These are phyloP conservation scores for Botrytis paeoniae DNA, from an alignment of 2,329 filamentous ascomycete genomes.

Conservation along the genomic window DNA sequence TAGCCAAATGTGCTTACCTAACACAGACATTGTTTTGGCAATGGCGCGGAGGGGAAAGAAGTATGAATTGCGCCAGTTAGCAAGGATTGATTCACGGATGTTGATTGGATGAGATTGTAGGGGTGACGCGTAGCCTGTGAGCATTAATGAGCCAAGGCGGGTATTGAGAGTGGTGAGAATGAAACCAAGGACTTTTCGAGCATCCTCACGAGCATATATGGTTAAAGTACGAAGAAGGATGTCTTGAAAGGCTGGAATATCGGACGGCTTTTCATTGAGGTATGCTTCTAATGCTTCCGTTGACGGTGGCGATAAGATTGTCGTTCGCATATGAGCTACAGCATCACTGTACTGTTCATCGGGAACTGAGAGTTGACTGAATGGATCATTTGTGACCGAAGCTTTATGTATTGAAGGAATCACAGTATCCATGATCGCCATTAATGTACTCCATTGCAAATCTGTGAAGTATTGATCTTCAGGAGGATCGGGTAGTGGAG, in stretches of 20 bases:
- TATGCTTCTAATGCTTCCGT: conserved; percentile 49
- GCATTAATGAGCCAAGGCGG: conserved; percentile 57
- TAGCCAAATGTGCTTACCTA: conserved; percentile 46
- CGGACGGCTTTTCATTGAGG: conserved; percentile 50
- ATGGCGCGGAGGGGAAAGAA: conserved; percentile 54
- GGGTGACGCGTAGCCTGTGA: conserved; percentile 65
- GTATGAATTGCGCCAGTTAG: conserved; percentile 59
- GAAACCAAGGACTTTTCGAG: conserved; percentile 31
- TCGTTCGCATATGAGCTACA: conserved; percentile 41
- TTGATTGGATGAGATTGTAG: conserved; percentile 59
- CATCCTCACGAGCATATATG: conserved; percentile 30
- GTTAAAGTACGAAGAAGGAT: conserved; percentile 47
- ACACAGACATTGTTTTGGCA: conserved; percentile 51
- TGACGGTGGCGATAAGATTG: conserved; percentile 42
- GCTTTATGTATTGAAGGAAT: conserved; percentile 56
- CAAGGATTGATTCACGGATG: conserved; percentile 59
- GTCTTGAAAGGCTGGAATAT: conserved; percentile 52
- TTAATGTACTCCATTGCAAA: conserved; percentile 53
- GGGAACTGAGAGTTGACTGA: conserved; percentile 45
- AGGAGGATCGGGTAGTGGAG: conserved; percentile 33
- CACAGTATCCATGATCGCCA: conserved; percentile 55
- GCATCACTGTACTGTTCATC: conserved; percentile 50
- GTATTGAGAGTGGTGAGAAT: conserved; percentile 48
- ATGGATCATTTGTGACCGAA: conserved; percentile 13
- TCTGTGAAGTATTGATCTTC: conserved; percentile 43